Evolutionary conservation across 108 stramenopile species (phyloP).

Genomic region (Fragilaria radians): DNA sequence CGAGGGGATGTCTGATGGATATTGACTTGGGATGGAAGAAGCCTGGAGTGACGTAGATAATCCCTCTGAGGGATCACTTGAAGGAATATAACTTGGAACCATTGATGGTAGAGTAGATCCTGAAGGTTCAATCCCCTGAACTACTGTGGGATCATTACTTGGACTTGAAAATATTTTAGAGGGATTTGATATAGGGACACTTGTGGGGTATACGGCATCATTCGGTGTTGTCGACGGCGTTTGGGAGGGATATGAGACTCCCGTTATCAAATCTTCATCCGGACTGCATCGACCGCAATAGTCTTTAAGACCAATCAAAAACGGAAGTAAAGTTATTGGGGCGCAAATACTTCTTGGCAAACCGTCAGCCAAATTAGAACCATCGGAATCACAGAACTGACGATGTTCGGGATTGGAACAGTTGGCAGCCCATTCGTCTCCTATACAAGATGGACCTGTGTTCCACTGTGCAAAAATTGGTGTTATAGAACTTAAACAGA

Average conservation of each 20-base stretch:
- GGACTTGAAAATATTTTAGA: not conserved
- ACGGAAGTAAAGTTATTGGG: not conserved
- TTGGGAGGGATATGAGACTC: not conserved
- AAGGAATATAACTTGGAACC: not conserved
- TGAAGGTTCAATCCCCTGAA: not conserved
- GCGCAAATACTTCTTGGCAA: not conserved
- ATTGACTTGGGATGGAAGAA: not conserved
- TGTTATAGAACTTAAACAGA: too few relatives aligned
- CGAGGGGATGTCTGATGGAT: not conserved
- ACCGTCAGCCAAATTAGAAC: not conserved
- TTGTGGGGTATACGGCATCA: not conserved
- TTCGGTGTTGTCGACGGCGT: not conserved
- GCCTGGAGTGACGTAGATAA: too few relatives aligned
- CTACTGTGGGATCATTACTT: not conserved
- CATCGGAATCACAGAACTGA: not conserved
- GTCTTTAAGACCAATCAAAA: not conserved
- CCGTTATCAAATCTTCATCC: not conserved
- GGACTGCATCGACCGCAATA: not conserved
- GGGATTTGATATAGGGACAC: too few relatives aligned
- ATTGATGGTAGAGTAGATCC: not conserved
- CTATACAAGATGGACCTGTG: not conserved
- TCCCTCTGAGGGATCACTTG: not conserved
- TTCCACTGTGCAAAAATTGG: too few relatives aligned
- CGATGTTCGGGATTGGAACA: not conserved
- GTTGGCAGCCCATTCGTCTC: not conserved